phyloP scores from a whole-genome alignment of 2,329 filamentous ascomycete genomes.

The Xylariales sp. region DNA sequence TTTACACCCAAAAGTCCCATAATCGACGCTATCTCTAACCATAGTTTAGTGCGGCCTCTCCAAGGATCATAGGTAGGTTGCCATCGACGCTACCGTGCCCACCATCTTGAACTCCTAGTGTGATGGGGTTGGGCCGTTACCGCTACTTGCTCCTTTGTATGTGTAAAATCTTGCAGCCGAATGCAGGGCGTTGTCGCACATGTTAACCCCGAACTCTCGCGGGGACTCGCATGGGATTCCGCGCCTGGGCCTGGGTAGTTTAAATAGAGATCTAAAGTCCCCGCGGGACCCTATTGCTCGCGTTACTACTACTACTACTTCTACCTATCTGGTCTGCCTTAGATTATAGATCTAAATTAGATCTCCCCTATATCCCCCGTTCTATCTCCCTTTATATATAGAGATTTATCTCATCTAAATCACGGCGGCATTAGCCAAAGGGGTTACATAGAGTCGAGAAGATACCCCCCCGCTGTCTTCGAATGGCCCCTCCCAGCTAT shows the following conservation, averaged over 20 bases:
- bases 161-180: slow-evolving; percentile 21
- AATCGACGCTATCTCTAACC: slow-evolving; percentile 20
- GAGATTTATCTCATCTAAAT: slow-evolving; percentile 5
- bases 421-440: neutral
- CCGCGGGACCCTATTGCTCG: slow-evolving; percentile 4
- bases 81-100: slow-evolving; percentile 19
- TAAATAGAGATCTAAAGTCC: slow-evolving; percentile 29
- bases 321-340: slow-evolving; percentile 13
- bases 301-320: slow-evolving; percentile 1
- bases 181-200: slow-evolving; percentile 21
- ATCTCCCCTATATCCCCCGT: neutral
- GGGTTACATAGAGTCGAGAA: slow-evolving; percentile 23
- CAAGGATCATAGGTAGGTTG: slow-evolving; percentile 4
- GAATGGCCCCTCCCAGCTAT: slow-evolving; percentile 66
- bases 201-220: slow-evolving; percentile 19
- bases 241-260: slow-evolving; percentile 7
- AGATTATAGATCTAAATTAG: slow-evolving; percentile 22
- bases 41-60: neutral
- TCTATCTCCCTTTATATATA: neutral
- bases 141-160: slow-evolving; percentile 20
- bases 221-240: slow-evolving; percentile 10
- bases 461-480: slow-evolving; percentile 20
- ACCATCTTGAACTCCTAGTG: slow-evolving; percentile 12
- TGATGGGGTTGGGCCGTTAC: slow-evolving; percentile 23
- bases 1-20: slow-evolving; percentile 2